A percentile compares a stretch with the other conserved stretches of the same genome.
These are phyloP conservation scores for Phytophthora pinifolia DNA, from an alignment of 352 stramenopile species.

Conservation along the genomic window DNA sequence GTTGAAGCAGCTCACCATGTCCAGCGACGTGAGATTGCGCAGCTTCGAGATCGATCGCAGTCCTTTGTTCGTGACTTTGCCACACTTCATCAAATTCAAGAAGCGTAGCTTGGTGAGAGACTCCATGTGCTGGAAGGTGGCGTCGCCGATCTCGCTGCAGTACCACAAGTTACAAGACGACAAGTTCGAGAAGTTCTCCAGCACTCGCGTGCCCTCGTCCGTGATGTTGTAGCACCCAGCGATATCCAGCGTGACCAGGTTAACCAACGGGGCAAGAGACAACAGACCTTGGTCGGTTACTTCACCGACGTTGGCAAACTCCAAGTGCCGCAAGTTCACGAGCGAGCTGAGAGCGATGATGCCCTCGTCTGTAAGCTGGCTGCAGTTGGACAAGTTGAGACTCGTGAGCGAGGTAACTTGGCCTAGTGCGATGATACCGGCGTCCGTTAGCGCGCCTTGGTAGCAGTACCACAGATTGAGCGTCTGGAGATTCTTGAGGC, in stretches of 20 bases:
- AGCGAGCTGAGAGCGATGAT: constrained; percentile 48
- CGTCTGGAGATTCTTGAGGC: constrained; percentile 40
- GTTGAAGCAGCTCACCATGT: constrained; percentile 79
- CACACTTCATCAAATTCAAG: constrained; percentile 84
- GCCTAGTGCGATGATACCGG: constrained; percentile 48
- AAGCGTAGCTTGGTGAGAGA: constrained; percentile 59
- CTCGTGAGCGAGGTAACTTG: constrained; percentile 58
- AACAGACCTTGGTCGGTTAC: constrained; percentile 61
- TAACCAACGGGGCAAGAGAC: constrained; percentile 48
- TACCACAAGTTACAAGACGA: constrained; percentile 82
- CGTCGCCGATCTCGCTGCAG: constrained; percentile 74
- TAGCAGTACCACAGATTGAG: constrained; percentile 86
- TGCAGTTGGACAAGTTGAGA: constrained; percentile 81
- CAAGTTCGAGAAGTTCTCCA: constrained; percentile 53
- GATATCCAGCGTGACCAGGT: constrained; percentile 66
- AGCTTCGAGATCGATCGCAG: constrained; percentile 53
- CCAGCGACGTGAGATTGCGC: constrained; percentile 59
- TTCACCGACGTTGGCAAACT: constrained; percentile 79
- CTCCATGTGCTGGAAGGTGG: constrained; percentile 59
- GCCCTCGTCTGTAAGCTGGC: constrained; percentile 65
- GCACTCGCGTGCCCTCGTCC: constrained; percentile 58
- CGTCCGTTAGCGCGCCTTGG: constrained; percentile 72
- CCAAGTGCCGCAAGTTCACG: constrained; percentile 64
- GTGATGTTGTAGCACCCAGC: constrained; percentile 84
- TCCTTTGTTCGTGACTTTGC: constrained; percentile 61